Evolutionary conservation across 371 early-diverging fungal genomes (phyloP), one percentile per base, ranked within the genome.

Genomic region (Zopfochytrium polystomum): DNA sequence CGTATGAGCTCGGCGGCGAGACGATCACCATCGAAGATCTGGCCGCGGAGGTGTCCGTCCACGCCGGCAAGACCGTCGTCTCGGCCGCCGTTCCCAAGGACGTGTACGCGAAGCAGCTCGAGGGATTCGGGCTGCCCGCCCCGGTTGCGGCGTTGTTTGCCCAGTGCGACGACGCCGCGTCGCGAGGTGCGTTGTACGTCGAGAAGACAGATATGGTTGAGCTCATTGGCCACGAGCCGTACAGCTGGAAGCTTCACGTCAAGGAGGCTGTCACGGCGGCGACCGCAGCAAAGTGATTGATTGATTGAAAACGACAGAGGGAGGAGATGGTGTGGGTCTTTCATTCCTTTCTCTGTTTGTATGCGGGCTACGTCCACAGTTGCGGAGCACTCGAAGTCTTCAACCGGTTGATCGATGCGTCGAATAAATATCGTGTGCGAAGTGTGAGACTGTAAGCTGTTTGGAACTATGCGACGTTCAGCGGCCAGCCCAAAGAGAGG

Each of bases 151-250:
- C 6, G 48, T 7, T 55, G 6, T 26, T 47, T 9, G 11, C 56
- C 11, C 15, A 55, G 13, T 13, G 20, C 33, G 56, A 55, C 26
- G 56, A 32, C 13, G 56, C 32, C 11, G 56, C 56, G 6, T 7
- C 52, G 7, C 6, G 9, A 9, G 56, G 56, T 13, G 49, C 15
- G 13, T 47, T 55, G 56, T 55, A 52, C 44, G 56, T 27, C 6
- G 56, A 55, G 9, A 55, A 11, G 52, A 23, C 56, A 6, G 56
- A 55, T 25, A 11, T 55, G 49, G 56, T 48, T 38, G 56, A 55
- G 11, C n/a, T 47, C 7, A 6, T 55, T 15, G 56, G 56, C 18
- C 52, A 34, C 9, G n/a, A 38, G 22, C 56, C 56, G 49, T 44
- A 47, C n/a, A 33, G 26, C 49, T 55, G 56, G 56, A 52, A 31